phyloP scores from a whole-genome alignment of 1,284 basidiomycete genomes.

The Austroboletus niveus region DNA sequence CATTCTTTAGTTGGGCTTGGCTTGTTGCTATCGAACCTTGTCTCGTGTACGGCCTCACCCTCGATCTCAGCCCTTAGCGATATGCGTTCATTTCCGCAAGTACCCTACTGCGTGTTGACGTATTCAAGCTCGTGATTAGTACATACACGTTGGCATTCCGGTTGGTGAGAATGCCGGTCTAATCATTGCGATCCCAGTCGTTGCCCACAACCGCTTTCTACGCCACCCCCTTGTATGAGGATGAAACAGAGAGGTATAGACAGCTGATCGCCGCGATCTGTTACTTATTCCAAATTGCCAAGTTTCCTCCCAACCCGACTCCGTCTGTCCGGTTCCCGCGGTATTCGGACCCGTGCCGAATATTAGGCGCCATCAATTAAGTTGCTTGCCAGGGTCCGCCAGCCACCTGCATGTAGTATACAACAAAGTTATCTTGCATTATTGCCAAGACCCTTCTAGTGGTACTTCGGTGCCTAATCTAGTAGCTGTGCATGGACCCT shows the following conservation, averaged over 20 bases:
- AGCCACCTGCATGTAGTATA: no score
- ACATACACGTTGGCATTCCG: background rate
- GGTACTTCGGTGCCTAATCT: no score
- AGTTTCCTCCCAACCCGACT: background rate
- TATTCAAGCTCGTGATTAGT: conserved; percentile 8
- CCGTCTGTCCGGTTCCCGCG: conserved; percentile 8
- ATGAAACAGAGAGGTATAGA: conserved; percentile 18
- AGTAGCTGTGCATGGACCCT: conserved; percentile 5
- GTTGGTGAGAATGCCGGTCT: conserved; percentile 7
- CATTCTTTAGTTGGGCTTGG: background rate
- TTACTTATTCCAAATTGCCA: background rate
- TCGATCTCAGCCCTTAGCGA: conserved; percentile 14
- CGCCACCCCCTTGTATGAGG: conserved; percentile 26
- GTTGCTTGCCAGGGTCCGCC: no score
- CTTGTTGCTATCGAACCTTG: background rate
- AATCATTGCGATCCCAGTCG: conserved; percentile 1
- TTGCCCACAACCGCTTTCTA: conserved; percentile 3
- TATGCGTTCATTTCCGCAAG: conserved; percentile 24
- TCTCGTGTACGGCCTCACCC: conserved; percentile 11
- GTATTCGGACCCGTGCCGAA: conserved; percentile 11
- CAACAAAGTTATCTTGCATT: no score
- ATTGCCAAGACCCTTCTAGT: no score
- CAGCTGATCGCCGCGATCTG: conserved; percentile 26
- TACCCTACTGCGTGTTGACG: conserved; percentile 19
- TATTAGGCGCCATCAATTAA: no score